Percentiles rank a stretch among this genome's conserved stretches.
Evolutionary conservation across 106 monocot genomes (phyloP).

Genomic region (Phalaenopsis aphrodite): DNA sequence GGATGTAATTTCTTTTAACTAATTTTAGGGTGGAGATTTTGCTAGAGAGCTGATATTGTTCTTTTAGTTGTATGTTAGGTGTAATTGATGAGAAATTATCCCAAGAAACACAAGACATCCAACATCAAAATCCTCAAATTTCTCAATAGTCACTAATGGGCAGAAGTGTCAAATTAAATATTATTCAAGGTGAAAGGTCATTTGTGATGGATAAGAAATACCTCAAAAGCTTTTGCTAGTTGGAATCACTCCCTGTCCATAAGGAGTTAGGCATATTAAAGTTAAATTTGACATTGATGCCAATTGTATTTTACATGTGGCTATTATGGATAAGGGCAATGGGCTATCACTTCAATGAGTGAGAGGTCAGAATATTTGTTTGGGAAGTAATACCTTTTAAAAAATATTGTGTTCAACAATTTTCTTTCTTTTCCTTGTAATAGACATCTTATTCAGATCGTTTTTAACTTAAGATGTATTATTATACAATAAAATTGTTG

Average conservation of each 20-base stretch:
- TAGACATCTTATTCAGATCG: too few relatives aligned
- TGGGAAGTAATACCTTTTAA: too few relatives aligned
- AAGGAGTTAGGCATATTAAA: conserved; percentile 87
- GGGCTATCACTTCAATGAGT: conserved; percentile 49
- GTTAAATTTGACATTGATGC: conserved; percentile 97
- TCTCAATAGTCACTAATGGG: conserved; percentile 85
- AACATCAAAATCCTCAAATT: conserved; percentile 88
- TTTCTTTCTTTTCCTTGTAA: too few relatives aligned
- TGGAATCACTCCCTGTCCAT: conserved; percentile 88
- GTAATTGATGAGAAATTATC: conserved; percentile 93
- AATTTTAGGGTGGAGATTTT: conserved; percentile 71
- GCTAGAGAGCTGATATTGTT: conserved; percentile 89
- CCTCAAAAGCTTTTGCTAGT: conserved; percentile 79
- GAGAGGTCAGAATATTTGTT: conserved; percentile 42
- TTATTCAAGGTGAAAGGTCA: conserved; percentile 89
- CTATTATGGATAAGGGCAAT: conserved; percentile 65
- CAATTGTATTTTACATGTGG: conserved; percentile 81
- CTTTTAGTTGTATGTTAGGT: conserved; percentile 85
- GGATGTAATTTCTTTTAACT: neutral
- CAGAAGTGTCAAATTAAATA: conserved; percentile 90
- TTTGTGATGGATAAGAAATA: conserved; percentile 91
- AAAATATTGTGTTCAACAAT: too few relatives aligned
- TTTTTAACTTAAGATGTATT: too few relatives aligned
- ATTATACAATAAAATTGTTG: neutral
- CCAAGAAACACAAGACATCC: conserved; percentile 91